phyloP scores from a whole-genome alignment of 139 green algal genomes.

The Tetradesmus lagerheimii region DNA sequence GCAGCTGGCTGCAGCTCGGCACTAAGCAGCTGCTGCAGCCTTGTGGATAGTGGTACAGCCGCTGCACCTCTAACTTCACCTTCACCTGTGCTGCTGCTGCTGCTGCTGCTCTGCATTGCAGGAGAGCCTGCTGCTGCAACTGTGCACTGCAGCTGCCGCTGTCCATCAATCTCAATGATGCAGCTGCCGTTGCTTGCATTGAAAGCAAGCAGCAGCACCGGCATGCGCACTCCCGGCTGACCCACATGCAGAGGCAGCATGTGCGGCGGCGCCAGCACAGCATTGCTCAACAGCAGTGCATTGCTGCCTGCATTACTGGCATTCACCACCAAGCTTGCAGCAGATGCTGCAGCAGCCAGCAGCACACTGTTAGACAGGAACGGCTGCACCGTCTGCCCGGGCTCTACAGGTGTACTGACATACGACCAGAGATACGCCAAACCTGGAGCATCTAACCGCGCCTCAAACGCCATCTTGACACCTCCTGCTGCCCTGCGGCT shows the following conservation, averaged over 20 bases:
- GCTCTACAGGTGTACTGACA: neutral
- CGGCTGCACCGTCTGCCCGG: neutral
- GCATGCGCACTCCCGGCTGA: conserved; percentile 38
- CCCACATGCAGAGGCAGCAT: conserved; percentile 50
- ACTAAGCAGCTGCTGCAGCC: conserved; percentile 6
- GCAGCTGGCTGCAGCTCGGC: neutral
- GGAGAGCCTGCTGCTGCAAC: neutral
- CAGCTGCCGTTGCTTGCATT: conserved; percentile 20
- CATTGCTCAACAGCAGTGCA: conserved; percentile 49
- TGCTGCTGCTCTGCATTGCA: neutral
- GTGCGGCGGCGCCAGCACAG: conserved; percentile 50
- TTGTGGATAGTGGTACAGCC: neutral
- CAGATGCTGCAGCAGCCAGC: conserved; percentile 49
- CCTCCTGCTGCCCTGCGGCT: conserved; percentile 1
- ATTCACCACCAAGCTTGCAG: conserved; percentile 32
- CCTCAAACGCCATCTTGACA: conserved; percentile 42
- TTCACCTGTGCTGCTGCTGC: conserved; percentile 45
- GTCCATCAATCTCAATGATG: conserved; percentile 44
- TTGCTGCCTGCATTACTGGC: neutral
- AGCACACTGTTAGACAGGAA: conserved; percentile 55
- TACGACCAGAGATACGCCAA: conserved; percentile 67
- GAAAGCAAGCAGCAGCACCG: conserved; percentile 31
- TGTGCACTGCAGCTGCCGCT: conserved; percentile 50
- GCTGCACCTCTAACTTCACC: neutral
- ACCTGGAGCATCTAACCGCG: conserved; percentile 48